Evolutionary conservation across 2,329 filamentous ascomycete genomes (phyloP).

Genomic region (Aspergillus pseudonomiae): DNA sequence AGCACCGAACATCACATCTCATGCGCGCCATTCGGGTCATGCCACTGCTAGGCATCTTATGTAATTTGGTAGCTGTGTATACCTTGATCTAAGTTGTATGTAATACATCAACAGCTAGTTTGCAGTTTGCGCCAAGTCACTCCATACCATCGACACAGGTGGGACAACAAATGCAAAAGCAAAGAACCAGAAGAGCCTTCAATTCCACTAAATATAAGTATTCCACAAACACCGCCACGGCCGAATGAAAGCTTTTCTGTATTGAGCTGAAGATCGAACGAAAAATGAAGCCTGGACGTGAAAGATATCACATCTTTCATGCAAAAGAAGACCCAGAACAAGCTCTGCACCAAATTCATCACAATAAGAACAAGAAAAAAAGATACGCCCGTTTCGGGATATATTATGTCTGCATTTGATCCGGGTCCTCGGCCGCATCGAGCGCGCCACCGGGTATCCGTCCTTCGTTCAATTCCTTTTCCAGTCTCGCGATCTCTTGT

Average conservation of each 20-base stretch:
- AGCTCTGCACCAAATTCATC: slow-evolving; percentile 18
- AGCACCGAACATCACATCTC: not conserved
- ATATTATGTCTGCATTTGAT: slow-evolving; percentile 43
- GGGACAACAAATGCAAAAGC: not conserved
- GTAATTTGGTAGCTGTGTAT: not conserved
- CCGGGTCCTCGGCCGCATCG: slow-evolving; percentile 37
- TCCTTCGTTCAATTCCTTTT: slow-evolving; percentile 91
- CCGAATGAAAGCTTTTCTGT: slow-evolving; percentile 5
- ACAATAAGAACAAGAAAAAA: slow-evolving; percentile 28
- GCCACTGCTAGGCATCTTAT: not conserved
- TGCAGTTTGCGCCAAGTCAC: not conserved
- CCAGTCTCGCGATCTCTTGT: slow-evolving; percentile 84
- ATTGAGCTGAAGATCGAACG: not conserved
- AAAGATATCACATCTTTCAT: not conserved
- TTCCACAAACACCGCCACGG: slow-evolving; percentile 6
- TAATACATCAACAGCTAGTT: not conserved
- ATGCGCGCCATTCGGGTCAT: not conserved
- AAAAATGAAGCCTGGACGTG: not conserved
- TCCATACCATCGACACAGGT: not conserved
- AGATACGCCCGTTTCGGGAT: not conserved
- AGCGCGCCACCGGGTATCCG: slow-evolving; percentile 70
- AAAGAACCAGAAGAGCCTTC: not conserved
- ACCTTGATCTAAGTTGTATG: not conserved
- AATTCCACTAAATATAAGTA: not conserved
- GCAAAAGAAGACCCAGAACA: not conserved